Percentiles rank a stretch among this genome's conserved stretches.
These are phyloP conservation scores for Berkeleyomyces rouxiae DNA, from an alignment of 2,329 filamentous ascomycete genomes.

Conservation along the genomic window DNA sequence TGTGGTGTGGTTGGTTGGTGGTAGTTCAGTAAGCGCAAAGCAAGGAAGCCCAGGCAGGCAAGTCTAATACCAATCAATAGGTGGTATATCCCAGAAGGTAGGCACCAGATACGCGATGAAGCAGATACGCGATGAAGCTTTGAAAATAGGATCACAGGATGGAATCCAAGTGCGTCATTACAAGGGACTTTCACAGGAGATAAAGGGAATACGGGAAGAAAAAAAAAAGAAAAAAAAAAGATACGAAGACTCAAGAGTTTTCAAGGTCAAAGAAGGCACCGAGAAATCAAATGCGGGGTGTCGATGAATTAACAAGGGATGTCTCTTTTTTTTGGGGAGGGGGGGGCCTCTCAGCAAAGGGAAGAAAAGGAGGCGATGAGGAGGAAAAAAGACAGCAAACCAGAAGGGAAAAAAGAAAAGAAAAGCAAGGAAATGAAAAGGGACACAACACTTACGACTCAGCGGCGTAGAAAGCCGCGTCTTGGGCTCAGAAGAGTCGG, in stretches of 20 bases:
- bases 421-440: neutral
- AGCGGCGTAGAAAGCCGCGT: slow-evolving; percentile 1
- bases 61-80: neutral
- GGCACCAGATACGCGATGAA: neutral
- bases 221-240: neutral
- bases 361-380: neutral
- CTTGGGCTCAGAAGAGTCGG: slow-evolving; percentile 8
- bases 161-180: slow-evolving; percentile 1
- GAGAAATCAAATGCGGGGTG: slow-evolving; percentile 1
- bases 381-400: neutral
- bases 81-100: neutral
- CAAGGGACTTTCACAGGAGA: neutral
- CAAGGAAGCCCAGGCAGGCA: neutral
- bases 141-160: neutral
- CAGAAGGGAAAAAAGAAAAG: neutral
- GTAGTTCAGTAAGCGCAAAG: neutral
- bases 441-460: slow-evolving; percentile 3
- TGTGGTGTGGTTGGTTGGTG: neutral
- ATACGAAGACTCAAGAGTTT: neutral
- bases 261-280: neutral
- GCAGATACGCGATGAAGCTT: neutral
- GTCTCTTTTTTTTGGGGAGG: neutral
- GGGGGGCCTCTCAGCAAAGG: neutral
- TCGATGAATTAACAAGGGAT: slow-evolving; percentile 1
- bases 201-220: neutral